Evolutionary conservation across 2,329 filamentous ascomycete species (phyloP), one percentile per base, ranked within the genome.

Genomic region (Ophiocordyceps camponoti-rufipedis): DNA sequence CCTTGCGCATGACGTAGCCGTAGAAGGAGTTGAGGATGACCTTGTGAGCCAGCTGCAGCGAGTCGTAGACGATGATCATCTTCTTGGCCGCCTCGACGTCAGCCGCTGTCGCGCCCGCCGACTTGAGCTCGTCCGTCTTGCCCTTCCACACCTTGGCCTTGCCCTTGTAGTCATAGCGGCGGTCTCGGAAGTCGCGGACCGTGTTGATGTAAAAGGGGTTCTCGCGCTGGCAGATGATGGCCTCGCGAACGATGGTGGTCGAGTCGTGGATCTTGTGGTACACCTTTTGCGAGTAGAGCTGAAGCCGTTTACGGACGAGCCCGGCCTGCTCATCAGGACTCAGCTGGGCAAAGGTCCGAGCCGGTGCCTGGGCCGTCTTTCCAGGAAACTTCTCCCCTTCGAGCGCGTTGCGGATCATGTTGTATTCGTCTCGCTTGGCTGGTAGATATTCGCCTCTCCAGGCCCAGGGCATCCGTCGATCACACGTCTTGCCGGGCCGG

Each of bases 21-120:
- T 98, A 98, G 68, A 98, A 98, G 46, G 87, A 94, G 68, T 98
- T 98, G 46, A 98, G 62, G 71, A 98, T 98, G 66, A 98, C 91
- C 62, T 98, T 98, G 69, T 98, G 91, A 0, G 91, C 91, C 55
- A 98, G 70, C 61, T 98, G 93, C 47, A 98, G 70, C 0, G 91
- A 98, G 60, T 98, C 91, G 59, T 85, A 98, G 5, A 98, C 66
- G 43, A 96, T 73, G 46, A 95, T 91, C 93, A 98, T 98, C 70
- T 98, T 98, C 68, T 95, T 96, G 5, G 87, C 91, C 47, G 86
- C 82, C 12, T 98, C 93, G 14, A 98, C 72, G 54, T 98, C 91
- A 2, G 66, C 62, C 9, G 75, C 65, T 2, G 80, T 58, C 1
- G 89, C 91, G 6, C 89, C 89, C 1, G 85, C 75, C 16, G 83